Evolutionary conservation across 768 basidiomycete genomes (phyloP).

Genomic region (Pleurotus ostreatus): DNA sequence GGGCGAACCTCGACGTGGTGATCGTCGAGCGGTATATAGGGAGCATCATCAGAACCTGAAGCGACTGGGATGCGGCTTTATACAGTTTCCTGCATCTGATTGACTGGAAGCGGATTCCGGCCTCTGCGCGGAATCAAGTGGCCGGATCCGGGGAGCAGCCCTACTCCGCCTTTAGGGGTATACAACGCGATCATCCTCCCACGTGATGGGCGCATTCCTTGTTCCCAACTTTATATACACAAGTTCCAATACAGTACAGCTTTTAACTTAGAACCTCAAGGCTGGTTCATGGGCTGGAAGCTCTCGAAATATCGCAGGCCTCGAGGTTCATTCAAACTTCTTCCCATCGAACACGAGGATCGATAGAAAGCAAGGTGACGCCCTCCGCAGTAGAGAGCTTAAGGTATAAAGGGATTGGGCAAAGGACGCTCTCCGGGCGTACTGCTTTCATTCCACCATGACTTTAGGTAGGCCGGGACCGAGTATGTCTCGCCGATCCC

Average conservation of each 20-base stretch:
- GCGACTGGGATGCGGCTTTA: background rate
- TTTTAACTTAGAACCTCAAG: background rate
- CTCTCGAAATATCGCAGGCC: too few relatives aligned
- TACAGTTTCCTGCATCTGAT: constrained; percentile 4
- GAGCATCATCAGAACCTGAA: background rate
- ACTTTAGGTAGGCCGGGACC: background rate
- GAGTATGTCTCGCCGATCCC: background rate
- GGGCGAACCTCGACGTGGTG: background rate
- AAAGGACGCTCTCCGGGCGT: too few relatives aligned
- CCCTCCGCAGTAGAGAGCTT: too few relatives aligned
- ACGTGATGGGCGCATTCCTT: background rate
- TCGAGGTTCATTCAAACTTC: too few relatives aligned
- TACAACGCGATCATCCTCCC: background rate
- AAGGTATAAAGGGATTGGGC: too few relatives aligned
- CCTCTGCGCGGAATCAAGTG: background rate
- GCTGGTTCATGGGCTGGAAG: too few relatives aligned
- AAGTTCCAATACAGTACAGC: background rate
- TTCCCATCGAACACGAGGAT: too few relatives aligned
- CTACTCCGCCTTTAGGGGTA: background rate
- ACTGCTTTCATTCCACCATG: background rate
- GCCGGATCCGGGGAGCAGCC: background rate
- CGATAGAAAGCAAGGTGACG: too few relatives aligned
- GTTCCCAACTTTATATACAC: background rate
- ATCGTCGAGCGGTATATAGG: background rate
- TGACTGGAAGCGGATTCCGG: background rate